Evolutionary conservation across 2,329 filamentous ascomycete genomes (phyloP).

Genomic region (Alternaria brassicae): DNA sequence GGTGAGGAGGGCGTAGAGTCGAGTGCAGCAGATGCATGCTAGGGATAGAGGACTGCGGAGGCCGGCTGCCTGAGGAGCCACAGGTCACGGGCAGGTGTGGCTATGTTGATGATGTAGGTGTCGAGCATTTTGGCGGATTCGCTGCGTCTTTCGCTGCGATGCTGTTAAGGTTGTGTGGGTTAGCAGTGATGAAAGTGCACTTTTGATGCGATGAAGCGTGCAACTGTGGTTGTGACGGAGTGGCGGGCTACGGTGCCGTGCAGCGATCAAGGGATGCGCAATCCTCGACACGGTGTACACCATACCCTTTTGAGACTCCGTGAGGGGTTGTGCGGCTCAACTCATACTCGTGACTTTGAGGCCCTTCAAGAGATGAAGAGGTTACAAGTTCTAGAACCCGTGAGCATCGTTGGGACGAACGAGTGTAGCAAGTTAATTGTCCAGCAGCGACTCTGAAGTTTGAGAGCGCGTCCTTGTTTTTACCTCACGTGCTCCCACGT

Average conservation of each 20-base stretch:
- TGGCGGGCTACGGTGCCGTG: conserved; percentile 28
- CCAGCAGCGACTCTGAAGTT: not conserved
- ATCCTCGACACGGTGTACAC: conserved; percentile 23
- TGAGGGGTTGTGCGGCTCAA: conserved; percentile 19
- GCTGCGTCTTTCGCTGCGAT: conserved; percentile 29
- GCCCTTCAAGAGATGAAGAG: not conserved
- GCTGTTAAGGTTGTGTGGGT: conserved; percentile 27
- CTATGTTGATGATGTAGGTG: conserved; percentile 34
- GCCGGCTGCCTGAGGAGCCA: conserved; percentile 37
- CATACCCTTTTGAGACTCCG: conserved; percentile 28
- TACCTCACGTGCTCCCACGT: not conserved
- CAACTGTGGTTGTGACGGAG: conserved; percentile 30
- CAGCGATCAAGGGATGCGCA: conserved; percentile 36
- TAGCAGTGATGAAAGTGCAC: conserved; percentile 36
- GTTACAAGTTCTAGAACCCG: no score
- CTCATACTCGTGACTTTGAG: conserved; percentile 17
- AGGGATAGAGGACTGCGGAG: conserved; percentile 22
- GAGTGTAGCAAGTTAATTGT: not conserved
- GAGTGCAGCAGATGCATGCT: conserved; percentile 17
- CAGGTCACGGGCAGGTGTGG: conserved; percentile 32
- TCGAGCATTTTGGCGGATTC: conserved; percentile 25
- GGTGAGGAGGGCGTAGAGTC: conserved; percentile 23
- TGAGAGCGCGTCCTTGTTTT: not conserved
- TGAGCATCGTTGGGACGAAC: not conserved
- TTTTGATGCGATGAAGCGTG: conserved; percentile 25